Percentiles rank a stretch among this genome's conserved stretches.
These are phyloP conservation scores for Dactylellina drechsleri DNA, from an alignment of 2,329 filamentous ascomycete genomes.

Conservation along the genomic window DNA sequence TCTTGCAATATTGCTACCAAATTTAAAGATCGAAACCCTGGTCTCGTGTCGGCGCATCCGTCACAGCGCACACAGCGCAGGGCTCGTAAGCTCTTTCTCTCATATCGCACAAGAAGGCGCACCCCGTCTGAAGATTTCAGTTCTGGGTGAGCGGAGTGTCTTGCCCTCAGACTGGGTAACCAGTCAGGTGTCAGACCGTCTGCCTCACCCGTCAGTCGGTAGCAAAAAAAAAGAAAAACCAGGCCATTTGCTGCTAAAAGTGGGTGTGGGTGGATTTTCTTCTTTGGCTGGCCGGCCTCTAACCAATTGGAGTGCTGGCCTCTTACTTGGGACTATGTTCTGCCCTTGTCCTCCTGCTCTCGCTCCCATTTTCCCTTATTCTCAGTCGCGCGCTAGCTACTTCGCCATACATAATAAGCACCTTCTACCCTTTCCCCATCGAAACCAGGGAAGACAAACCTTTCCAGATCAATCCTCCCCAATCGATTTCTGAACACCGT, in stretches of 20 bases:
- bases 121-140: too few relatives aligned
- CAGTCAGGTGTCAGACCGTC: slow-evolving; percentile 55
- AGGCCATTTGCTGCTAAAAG: slow-evolving; percentile 40
- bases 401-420: slow-evolving; percentile 55
- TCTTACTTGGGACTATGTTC: slow-evolving; percentile 46
- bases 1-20: slow-evolving; percentile 25
- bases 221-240: slow-evolving; percentile 53
- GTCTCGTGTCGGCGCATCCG: slow-evolving; percentile 26
- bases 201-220: slow-evolving; percentile 55
- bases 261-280: slow-evolving; percentile 50
- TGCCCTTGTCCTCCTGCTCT: slow-evolving; percentile 39
- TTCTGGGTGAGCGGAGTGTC: slow-evolving; percentile 53
- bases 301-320: slow-evolving; percentile 47
- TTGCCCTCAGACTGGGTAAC: slow-evolving; percentile 55
- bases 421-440: slow-evolving; percentile 53
- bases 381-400: slow-evolving; percentile 55
- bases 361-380: slow-evolving; percentile 44
- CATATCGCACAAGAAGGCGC: too few relatives aligned
- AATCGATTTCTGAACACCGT: slow-evolving; percentile 29
- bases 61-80: neutral
- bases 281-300: slow-evolving; percentile 11
- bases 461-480: slow-evolving; percentile 47
- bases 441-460: slow-evolving; percentile 41
- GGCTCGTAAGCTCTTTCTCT: neutral
- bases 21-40: slow-evolving; percentile 19